A percentile compares a stretch with the other conserved stretches of the same genome.
These are phyloP conservation scores for Cicer bijugum DNA, from an alignment of 306 rosid genomes.

Conservation along the genomic window DNA sequence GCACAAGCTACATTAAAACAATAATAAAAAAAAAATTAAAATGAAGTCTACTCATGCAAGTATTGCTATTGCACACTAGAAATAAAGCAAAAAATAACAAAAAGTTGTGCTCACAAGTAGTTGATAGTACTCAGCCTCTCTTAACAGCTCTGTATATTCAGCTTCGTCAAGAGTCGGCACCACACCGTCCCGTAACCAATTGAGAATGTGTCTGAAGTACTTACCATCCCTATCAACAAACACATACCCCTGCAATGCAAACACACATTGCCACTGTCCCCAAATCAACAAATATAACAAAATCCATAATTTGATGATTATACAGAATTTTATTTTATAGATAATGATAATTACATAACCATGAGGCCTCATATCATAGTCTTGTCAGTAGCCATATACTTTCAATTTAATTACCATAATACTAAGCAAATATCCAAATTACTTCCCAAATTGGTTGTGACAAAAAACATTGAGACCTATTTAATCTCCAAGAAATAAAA, in stretches of 20 bases:
- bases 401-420: neutral
- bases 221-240: slow-evolving; percentile 90
- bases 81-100: neutral
- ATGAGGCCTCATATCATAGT: neutral
- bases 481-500: neutral
- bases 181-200: slow-evolving; percentile 88
- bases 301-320: neutral
- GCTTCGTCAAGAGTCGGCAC: slow-evolving; percentile 73
- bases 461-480: neutral
- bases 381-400: neutral
- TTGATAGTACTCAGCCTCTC: slow-evolving; percentile 95
- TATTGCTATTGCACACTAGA: slow-evolving; percentile 6
- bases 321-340: neutral
- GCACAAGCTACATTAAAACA: neutral
- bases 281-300: slow-evolving; percentile 2
- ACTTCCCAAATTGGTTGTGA: neutral
- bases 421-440: neutral
- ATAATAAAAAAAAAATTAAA: neutral
- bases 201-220: slow-evolving; percentile 90
- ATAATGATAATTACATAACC: neutral
- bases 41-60: neutral
- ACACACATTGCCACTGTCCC: slow-evolving; percentile 22
- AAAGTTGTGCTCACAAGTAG: slow-evolving; percentile 61
- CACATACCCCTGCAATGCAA: slow-evolving; percentile 69
- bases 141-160: slow-evolving; percentile 63